These are phyloP conservation scores for Termitomyces sp. DNA, from an alignment of 768 basidiomycete species.

Conservation along the genomic window DNA sequence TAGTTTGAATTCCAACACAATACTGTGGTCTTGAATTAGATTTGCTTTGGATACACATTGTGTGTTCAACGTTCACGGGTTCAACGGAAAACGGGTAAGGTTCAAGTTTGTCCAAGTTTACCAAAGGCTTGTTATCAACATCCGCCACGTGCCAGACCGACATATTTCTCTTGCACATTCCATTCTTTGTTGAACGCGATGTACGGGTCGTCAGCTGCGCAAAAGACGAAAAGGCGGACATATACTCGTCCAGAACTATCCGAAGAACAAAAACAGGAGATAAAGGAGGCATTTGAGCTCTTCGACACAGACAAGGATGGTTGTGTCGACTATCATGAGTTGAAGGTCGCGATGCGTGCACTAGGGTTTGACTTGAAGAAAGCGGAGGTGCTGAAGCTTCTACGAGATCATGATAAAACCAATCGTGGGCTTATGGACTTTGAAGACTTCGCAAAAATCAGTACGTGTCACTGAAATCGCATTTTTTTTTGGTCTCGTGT, in stretches of 20 bases:
- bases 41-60: neutral
- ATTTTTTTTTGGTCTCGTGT: neutral
- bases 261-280: slow-evolving; percentile 91
- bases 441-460: slow-evolving; percentile 91
- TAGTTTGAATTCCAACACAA: too few relatives aligned
- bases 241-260: slow-evolving; percentile 78
- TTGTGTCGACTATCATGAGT: slow-evolving; percentile 93
- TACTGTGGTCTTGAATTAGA: too few relatives aligned
- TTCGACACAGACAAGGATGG: slow-evolving; percentile 99
- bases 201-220: slow-evolving; percentile 65
- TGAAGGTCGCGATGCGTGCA: slow-evolving; percentile 98
- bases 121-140: neutral
- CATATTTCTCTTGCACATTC: neutral
- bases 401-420: slow-evolving; percentile 86
- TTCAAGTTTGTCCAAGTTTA: slow-evolving; percentile 2
- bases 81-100: neutral
- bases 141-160: neutral
- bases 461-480: slow-evolving; percentile 28
- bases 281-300: slow-evolving; percentile 97
- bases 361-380: slow-evolving; percentile 98
- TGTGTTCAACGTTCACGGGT: neutral
- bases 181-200: slow-evolving; percentile 21
- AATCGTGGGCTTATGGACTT: slow-evolving; percentile 84
- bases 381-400: slow-evolving; percentile 91
- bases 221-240: slow-evolving; percentile 67